phyloP scores from a whole-genome alignment of 2,329 filamentous ascomycete genomes.

The Colletotrichum higginsianum region DNA sequence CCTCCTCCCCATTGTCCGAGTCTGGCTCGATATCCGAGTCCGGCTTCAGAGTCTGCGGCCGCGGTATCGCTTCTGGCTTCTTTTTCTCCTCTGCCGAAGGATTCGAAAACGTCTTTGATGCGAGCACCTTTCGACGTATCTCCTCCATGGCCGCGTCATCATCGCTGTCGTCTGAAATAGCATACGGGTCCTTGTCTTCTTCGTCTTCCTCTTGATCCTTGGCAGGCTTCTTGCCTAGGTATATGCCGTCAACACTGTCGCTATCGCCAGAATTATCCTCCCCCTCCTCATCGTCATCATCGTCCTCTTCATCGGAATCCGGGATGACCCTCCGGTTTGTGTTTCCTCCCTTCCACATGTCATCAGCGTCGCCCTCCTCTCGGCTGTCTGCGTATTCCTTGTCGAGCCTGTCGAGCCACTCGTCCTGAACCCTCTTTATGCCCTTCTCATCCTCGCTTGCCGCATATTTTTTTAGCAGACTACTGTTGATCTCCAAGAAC shows the following conservation, averaged over 20 bases:
- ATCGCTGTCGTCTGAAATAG: conserved; percentile 84
- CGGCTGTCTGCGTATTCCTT: conserved; percentile 88
- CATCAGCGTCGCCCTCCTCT: conserved; percentile 75
- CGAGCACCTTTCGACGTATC: conserved; percentile 89
- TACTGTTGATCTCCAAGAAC: conserved; percentile 92
- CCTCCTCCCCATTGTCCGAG: conserved; percentile 76
- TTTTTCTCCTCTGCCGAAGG: conserved; percentile 64
- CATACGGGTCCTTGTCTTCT: conserved; percentile 76
- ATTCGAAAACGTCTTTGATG: conserved; percentile 89
- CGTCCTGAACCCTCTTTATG: conserved; percentile 86
- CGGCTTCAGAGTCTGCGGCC: conserved; percentile 68
- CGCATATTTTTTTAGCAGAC: conserved; percentile 86
- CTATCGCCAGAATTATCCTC: conserved; percentile 62
- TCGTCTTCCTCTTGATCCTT: conserved; percentile 59
- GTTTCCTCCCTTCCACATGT: conserved; percentile 94
- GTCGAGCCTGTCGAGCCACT: conserved; percentile 92
- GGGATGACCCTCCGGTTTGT: conserved; percentile 76
- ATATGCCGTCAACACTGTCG: conserved; percentile 70
- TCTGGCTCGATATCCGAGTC: conserved; percentile 80
- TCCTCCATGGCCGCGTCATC: conserved; percentile 92
- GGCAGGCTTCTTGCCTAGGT: conserved; percentile 69
- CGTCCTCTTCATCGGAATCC: conserved; percentile 70
- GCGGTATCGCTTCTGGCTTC: conserved; percentile 74
- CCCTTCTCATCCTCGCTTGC: conserved; percentile 85
- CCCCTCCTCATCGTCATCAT: conserved; percentile 60